Evolutionary conservation across 2,329 filamentous ascomycete species (phyloP).

Genomic region (Seiridium cupressi): DNA sequence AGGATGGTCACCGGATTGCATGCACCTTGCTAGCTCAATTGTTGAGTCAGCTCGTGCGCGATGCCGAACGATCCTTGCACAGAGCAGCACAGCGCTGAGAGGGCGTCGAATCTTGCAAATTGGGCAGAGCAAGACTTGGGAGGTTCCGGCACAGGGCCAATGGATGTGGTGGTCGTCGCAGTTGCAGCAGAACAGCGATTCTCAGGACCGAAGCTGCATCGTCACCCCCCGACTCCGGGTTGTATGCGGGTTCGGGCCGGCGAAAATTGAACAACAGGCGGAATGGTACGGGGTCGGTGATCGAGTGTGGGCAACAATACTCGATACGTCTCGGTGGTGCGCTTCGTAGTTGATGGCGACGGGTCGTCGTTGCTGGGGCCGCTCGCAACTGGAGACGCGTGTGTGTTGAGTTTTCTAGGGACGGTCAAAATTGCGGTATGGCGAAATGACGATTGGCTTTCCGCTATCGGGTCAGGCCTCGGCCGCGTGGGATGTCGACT

Average conservation of each 20-base stretch:
- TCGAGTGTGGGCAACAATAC: not conserved
- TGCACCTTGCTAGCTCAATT: not conserved
- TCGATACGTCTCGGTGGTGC: not conserved
- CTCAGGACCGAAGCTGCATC: slow-evolving; percentile 6
- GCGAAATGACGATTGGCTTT: slow-evolving; percentile 1
- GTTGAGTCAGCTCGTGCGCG: not conserved
- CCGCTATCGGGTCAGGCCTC: slow-evolving; percentile 7
- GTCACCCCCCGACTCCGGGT: not conserved
- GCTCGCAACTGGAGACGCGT: not conserved
- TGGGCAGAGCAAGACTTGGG: no score
- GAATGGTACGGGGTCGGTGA: not conserved
- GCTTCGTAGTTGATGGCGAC: not conserved
- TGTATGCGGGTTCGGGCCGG: not conserved
- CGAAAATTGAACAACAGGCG: not conserved
- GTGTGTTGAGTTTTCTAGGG: slow-evolving; percentile 6
- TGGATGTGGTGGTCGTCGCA: not conserved
- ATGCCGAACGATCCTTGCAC: no score
- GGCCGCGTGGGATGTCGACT: not conserved
- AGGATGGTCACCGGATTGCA: no score
- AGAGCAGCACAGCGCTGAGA: no score
- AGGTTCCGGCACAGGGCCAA: no score
- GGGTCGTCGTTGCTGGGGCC: not conserved
- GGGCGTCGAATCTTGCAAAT: no score
- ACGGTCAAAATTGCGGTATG: slow-evolving; percentile 7
- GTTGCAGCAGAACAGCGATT: not conserved